These are phyloP conservation scores for Scutellaria baicalensis DNA, from an alignment of 257 asterid genomes.

Conservation along the genomic window DNA sequence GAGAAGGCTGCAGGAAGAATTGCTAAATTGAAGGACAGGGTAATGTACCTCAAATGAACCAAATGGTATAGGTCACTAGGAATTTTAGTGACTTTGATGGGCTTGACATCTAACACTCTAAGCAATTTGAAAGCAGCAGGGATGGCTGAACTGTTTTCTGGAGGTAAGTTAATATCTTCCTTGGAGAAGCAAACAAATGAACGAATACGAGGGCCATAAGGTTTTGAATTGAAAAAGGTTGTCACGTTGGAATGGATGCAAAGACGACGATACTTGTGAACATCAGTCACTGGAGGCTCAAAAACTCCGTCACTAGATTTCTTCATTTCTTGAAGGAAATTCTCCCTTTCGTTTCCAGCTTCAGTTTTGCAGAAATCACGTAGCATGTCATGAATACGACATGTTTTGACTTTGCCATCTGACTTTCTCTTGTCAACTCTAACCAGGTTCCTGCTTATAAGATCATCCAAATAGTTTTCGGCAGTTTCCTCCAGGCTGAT, in stretches of 20 bases:
- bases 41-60: constrained; percentile 32
- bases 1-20: constrained; percentile 31
- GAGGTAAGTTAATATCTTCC: constrained; percentile 14
- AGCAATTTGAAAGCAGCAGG: constrained; percentile 31
- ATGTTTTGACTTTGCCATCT: constrained; percentile 33
- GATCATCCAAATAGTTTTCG: constrained; percentile 22
- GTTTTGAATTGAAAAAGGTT: constrained; percentile 4
- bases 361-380: constrained; percentile 31
- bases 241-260: constrained; percentile 25
- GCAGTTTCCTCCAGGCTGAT: constrained; percentile 25
- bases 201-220: constrained; percentile 28
- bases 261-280: constrained; percentile 17
- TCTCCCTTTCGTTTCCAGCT: constrained; percentile 7
- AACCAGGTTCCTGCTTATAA: constrained; percentile 27
- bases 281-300: not conserved
- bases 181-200: constrained; percentile 22
- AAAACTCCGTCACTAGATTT: not conserved
- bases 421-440: constrained; percentile 18
- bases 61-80: constrained; percentile 20
- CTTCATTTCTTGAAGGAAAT: constrained; percentile 13
- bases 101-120: constrained; percentile 28
- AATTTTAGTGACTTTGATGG: constrained; percentile 22
- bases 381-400: constrained; percentile 35
- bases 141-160: constrained; percentile 17
- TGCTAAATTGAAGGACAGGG: constrained; percentile 16